Evolutionary conservation across 768 basidiomycete genomes (phyloP).

Genomic region (Lentinula boryana): DNA sequence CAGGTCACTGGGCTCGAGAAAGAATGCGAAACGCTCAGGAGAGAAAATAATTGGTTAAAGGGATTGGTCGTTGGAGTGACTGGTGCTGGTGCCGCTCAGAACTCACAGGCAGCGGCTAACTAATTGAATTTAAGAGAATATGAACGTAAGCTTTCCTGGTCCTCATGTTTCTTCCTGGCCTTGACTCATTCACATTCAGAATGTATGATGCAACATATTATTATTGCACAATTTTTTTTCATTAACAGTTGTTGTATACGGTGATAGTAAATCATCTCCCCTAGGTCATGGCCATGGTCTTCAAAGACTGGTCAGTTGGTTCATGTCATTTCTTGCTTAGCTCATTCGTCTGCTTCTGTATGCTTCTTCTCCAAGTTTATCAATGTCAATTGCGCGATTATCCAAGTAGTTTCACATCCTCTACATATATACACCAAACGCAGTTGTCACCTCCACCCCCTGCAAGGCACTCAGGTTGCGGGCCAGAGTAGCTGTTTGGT

Average conservation of each 20-base stretch:
- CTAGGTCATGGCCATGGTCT: neutral
- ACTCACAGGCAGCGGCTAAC: neutral
- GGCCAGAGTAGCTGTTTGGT: no score
- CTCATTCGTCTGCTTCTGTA: no score
- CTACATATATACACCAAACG: no score
- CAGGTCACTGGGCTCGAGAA: conserved; percentile 80
- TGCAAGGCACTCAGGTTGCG: no score
- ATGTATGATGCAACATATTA: neutral
- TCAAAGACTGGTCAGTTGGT: neutral
- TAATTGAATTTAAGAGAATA: neutral
- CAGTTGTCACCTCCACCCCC: no score
- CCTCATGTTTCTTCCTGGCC: neutral
- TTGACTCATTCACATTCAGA: neutral
- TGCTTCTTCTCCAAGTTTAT: no score
- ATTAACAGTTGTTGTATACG: neutral
- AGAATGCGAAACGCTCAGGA: conserved; percentile 82
- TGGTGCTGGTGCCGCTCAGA: conserved; percentile 40
- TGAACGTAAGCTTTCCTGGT: neutral
- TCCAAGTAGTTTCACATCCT: no score
- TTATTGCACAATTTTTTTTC: neutral
- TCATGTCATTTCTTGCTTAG: neutral
- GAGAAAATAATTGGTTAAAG: conserved; percentile 93
- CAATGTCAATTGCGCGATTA: neutral
- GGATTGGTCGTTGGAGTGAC: conserved; percentile 87
- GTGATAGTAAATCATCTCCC: neutral